Base-by-base conservation (phyloP, 1,139 yeast species). In the Candida sp. region DNA sequence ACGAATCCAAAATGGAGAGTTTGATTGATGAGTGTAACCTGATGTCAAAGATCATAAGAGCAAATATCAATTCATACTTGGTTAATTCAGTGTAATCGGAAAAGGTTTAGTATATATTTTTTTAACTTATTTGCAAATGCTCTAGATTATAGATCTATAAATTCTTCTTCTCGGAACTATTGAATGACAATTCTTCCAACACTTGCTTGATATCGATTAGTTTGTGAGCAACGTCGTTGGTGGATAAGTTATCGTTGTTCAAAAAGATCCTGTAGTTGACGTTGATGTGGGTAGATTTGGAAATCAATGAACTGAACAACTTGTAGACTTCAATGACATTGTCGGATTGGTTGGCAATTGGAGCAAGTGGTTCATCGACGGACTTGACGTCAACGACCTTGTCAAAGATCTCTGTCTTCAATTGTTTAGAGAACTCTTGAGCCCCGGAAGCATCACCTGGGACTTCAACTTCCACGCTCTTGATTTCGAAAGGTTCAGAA, bases 401-500 rank as follows among this genome's bases (percentile, higher is more conserved):
- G 54, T 68, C 74, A 54, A 77, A 70, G 8, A 78, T 62, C 3
- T 54, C 50, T 2, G 49, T 32, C 50, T 73, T 72, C 51, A 78
- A 63, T 6, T 58, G 57, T 6, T 66, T 60, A 1, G 84, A 70
- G 55, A 75, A 71, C 3, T 62, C 65, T 7, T 55, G 62, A 38
- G 54, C 48, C 47, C 55, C 58, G 17, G 60, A 62, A 17, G 60
- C 58, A 12, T 54, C 51, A 26, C 54, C 52, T 22, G 83, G 78
- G 25, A 80, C 75, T 3, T 67, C 63, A n/a, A 83, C 58, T 25
- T 65, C 59, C 9, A 80, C 77, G 38, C 77, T 65, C 44, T 70
- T 76, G 43, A 90, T 75, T 65, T 86, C 89, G 68, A 90, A 87
- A n/a, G 94, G 92, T 53, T 77, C 79, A 0, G 94, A 84, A 45